Evolutionary conservation across 257 asterid genomes (phyloP), one percentile per base, ranked within the genome.

Genomic region (Solanum bukasovii): DNA sequence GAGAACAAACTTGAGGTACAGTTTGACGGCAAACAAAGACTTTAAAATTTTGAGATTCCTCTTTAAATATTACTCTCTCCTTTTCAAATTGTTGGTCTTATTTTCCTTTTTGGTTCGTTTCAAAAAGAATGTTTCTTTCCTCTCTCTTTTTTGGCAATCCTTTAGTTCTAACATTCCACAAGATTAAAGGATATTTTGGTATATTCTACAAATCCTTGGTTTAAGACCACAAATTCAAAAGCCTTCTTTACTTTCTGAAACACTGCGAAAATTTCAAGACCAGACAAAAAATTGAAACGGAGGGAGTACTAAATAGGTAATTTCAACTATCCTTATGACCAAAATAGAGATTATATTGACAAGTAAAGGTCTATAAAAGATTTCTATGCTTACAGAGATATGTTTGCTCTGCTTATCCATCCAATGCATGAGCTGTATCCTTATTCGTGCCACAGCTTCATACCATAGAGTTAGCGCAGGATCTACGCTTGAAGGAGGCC

Each of bases 401-500:
- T 97, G 99, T 93, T 97, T 97, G 94, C 98, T 97, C 93, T 96
- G 99, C 88, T 95, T 97, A 90, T 97, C 99, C 96, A 96, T 96
- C 99, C 99, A 97, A 87, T 94, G 93, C 95, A 93, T 92, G 87
- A 97, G 98, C 89, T 97, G 98, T 86, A 88, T 91, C 92, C 98
- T 93, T 91, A 97, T 96, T 87, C 96, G 96, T 63, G 98, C 98
- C 90, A 97, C 98, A 89, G 99, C 99, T 91, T 97, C 99, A 89
- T 97, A 96, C 99, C 99, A 97, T 67, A 97, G 93, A 88, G 96
- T 91, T 87, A 97, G 97, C 83, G 99, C 99, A 90, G 98, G 98
- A 86, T 96, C 99, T 87, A 97, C 96, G 87, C 98, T 94, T 65
- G 93, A 90, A 73, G 99, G 99, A 86, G 99, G 99, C 99, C 99